Conservation (phyloP, 2,329 filamentous ascomycete genomes). For the Lanzia echinophila region DNA sequence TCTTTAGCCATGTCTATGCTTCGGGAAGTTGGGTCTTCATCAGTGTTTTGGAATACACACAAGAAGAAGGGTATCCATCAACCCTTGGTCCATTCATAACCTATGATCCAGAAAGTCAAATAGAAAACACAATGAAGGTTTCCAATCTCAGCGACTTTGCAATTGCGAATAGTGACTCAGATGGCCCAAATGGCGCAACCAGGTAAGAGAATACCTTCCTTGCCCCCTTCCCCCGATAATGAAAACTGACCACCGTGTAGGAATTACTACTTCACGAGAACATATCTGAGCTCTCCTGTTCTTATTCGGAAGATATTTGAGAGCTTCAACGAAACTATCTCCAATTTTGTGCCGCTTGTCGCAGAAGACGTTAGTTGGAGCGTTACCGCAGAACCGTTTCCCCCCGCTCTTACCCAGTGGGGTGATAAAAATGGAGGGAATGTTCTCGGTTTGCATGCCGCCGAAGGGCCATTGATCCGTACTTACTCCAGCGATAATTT, state of each 20-base stretch:
- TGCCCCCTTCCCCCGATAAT: background rate
- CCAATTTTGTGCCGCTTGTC: background rate
- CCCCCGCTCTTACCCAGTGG: constrained; percentile 7
- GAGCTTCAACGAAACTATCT: background rate
- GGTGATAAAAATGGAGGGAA: constrained; percentile 7
- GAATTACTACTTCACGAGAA: background rate
- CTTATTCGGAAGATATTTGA: constrained; percentile 4
- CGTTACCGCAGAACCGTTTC: constrained; percentile 10
- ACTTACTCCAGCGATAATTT: background rate
- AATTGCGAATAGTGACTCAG: background rate
- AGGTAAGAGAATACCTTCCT: background rate
- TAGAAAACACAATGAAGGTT: background rate
- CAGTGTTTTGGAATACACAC: background rate
- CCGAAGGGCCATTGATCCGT: constrained; percentile 5
- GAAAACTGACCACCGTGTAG: background rate
- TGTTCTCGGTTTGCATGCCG: constrained; percentile 5
- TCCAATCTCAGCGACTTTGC: background rate
- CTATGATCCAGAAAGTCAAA: background rate
- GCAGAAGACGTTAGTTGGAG: background rate
- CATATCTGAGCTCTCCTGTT: background rate
- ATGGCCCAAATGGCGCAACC: background rate
- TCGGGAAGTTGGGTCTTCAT: background rate
- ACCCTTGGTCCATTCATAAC: background rate
- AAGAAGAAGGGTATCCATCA: background rate
- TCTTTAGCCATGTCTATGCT: background rate